These are phyloP conservation scores for Irpex sp. DNA, from an alignment of 1,284 basidiomycete species.

Conservation along the genomic window DNA sequence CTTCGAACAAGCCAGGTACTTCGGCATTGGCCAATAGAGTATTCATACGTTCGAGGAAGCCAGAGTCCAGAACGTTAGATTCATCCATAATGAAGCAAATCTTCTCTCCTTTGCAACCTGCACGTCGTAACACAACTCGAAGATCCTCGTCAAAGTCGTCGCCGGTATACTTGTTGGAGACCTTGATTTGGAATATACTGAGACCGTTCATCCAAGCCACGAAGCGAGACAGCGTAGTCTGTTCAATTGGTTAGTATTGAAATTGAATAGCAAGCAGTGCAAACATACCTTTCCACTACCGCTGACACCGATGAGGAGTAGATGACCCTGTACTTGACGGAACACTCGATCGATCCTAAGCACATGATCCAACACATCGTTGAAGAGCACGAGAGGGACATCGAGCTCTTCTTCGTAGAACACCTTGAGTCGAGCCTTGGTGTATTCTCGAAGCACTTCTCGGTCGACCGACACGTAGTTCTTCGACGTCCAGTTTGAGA, in stretches of 20 bases:
- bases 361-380: constrained; percentile 97
- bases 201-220: constrained; percentile 99
- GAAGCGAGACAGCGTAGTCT: constrained; percentile 97
- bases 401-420: constrained; percentile 99
- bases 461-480: constrained; percentile 94
- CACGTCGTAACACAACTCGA: constrained; percentile 86
- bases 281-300: constrained; percentile 90
- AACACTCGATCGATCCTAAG: constrained; percentile 98
- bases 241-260: constrained; percentile 8
- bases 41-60: constrained; percentile 99
- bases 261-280: not conserved
- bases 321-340: constrained; percentile 95
- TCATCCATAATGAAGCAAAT: constrained; percentile 99
- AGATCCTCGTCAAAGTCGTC: constrained; percentile 99
- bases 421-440: constrained; percentile 91
- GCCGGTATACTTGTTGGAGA: constrained; percentile 97
- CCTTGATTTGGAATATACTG: constrained; percentile 98
- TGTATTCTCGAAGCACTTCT: constrained; percentile 92
- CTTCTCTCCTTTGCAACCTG: constrained; percentile 98
- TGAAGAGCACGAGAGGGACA: constrained; percentile 97
- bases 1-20: constrained; percentile 97
- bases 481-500: constrained; percentile 99
- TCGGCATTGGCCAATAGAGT: constrained; percentile 99
- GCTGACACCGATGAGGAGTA: constrained; percentile 95
- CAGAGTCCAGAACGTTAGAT: constrained; percentile 97